Base-by-base conservation (phyloP, 2,329 filamentous ascomycete genomes). In the Fusarium guadeloupense region DNA sequence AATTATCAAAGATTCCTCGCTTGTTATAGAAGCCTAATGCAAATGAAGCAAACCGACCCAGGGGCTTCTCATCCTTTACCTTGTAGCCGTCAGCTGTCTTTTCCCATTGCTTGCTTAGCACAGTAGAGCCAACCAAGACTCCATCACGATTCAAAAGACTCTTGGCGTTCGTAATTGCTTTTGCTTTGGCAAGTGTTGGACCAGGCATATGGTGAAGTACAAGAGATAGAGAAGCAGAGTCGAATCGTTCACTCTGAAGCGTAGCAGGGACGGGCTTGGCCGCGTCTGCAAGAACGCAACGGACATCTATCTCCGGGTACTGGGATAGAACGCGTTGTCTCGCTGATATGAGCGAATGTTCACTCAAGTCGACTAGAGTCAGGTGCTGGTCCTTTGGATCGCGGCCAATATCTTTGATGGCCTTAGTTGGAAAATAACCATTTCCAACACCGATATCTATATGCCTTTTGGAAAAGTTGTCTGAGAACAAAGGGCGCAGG, bases 381-480 rank as follows among this genome's bases (percentile, higher is more conserved):
- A 58, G 12, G 13, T 59, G 44, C 9, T 59, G 55, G 1, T 56
- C 34, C 16, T 33, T 45, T 6, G 45, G 44, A 0, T 31, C 13
- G 13, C 54, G 43, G 5, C 30, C 39, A 8, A 9, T 3, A 16
- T 43, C 43, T 13, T 34, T 4, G 14, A 55, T 23, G 2, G 50
- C 43, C 14, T 10, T 17, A 31, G 17, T 38, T 12, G 34, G 39
- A 34, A 59, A 59, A 40, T 56, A 59, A 0, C 52, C 55, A 7
- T 40, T 59, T 2, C 55, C 55, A 41, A 59, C 55, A 3, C 55
- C 55, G 20, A 59, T 56, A 5, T 59, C 55, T 3, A 59, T 13
- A 16, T 59, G 55, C 9, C 25, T 35, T 19, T 33, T 41, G 1
- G 55, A 59, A 9, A 59, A 59, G 25, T 56, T 51, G n/a, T 23